These are phyloP conservation scores for Leccinum brunneo-olivaceum DNA, from an alignment of 1,284 basidiomycete species.

Conservation along the genomic window DNA sequence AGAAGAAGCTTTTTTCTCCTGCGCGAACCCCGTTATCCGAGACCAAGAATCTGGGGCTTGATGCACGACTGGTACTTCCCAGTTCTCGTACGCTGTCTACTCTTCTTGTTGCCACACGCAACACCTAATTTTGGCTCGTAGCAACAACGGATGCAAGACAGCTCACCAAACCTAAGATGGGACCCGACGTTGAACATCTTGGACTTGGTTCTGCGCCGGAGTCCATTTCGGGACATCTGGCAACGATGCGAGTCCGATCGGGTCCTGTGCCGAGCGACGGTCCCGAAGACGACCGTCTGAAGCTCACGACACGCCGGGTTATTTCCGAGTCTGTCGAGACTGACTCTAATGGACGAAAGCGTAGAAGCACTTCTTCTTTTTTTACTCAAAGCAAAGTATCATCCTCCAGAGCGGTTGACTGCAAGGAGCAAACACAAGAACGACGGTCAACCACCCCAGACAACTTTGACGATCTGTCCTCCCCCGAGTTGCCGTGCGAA, in stretches of 20 bases:
- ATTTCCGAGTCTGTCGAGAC: constrained; percentile 17
- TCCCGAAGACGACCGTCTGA: not conserved
- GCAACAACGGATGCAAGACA: constrained; percentile 8
- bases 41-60: constrained; percentile 27
- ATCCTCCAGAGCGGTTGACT: constrained; percentile 5
- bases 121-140: constrained; percentile 3
- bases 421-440: constrained; percentile 5
- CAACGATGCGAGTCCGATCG: constrained; percentile 19
- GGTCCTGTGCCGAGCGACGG: constrained; percentile 5
- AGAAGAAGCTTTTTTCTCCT: constrained; percentile 36
- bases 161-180: constrained; percentile 7
- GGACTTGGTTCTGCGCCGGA: constrained; percentile 21
- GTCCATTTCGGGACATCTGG: constrained; percentile 27
- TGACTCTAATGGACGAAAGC: constrained; percentile 5
- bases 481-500: constrained; percentile 45
- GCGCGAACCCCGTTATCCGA: constrained; percentile 36
- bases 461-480: constrained; percentile 30
- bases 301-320: constrained; percentile 13
- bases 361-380: constrained; percentile 1
- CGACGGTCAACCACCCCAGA: constrained; percentile 16
- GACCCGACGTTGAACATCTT: constrained; percentile 7
- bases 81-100: constrained; percentile 18
- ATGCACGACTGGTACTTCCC: constrained; percentile 17
- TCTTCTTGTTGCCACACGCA: not conserved
- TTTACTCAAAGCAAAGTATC: constrained; percentile 5